phyloP scores from a whole-genome alignment of 2,329 filamentous ascomycete species.

The Aureobasidium lini region DNA sequence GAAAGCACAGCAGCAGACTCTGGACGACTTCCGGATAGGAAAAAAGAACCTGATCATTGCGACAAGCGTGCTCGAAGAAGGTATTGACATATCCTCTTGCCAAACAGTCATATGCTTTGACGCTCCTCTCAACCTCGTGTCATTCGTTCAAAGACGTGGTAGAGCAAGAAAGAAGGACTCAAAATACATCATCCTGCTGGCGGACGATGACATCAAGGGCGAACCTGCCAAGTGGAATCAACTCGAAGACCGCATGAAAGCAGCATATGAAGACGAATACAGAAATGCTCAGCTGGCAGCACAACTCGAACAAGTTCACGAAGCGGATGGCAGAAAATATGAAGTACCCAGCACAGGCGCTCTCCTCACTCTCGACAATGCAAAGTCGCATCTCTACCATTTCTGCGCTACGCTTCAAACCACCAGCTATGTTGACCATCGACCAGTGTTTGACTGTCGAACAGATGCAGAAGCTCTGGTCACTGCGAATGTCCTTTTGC shows the following conservation, averaged over 20 bases:
- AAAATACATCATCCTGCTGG: slow-evolving; percentile 46
- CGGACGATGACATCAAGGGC: slow-evolving; percentile 29
- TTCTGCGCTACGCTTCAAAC: slow-evolving; percentile 62
- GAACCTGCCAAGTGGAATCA: slow-evolving; percentile 50
- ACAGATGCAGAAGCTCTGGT: slow-evolving; percentile 28
- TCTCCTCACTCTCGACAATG: slow-evolving; percentile 63
- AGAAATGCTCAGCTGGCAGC: slow-evolving; percentile 40
- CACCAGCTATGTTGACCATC: slow-evolving; percentile 53
- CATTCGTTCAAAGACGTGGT: slow-evolving; percentile 59
- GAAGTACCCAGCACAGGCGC: slow-evolving; percentile 45
- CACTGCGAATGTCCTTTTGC: slow-evolving; percentile 60
- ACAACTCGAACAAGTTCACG: slow-evolving; percentile 42
- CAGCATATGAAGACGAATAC: slow-evolving; percentile 58
- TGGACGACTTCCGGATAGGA: slow-evolving; percentile 48
- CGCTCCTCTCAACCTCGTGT: slow-evolving; percentile 53
- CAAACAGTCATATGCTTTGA: slow-evolving; percentile 60
- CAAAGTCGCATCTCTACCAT: slow-evolving; percentile 69
- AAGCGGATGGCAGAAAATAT: slow-evolving; percentile 33
- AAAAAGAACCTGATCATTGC: slow-evolving; percentile 50
- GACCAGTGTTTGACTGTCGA: slow-evolving; percentile 59
- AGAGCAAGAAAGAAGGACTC: slow-evolving; percentile 53
- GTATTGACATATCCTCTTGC: slow-evolving; percentile 56
- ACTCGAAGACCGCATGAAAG: slow-evolving; percentile 67
- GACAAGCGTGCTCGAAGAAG: slow-evolving; percentile 54
- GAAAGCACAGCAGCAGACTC: slow-evolving; percentile 42